Evolutionary conservation across 768 basidiomycete species (phyloP).

Genomic region (Kwoniella sp.): DNA sequence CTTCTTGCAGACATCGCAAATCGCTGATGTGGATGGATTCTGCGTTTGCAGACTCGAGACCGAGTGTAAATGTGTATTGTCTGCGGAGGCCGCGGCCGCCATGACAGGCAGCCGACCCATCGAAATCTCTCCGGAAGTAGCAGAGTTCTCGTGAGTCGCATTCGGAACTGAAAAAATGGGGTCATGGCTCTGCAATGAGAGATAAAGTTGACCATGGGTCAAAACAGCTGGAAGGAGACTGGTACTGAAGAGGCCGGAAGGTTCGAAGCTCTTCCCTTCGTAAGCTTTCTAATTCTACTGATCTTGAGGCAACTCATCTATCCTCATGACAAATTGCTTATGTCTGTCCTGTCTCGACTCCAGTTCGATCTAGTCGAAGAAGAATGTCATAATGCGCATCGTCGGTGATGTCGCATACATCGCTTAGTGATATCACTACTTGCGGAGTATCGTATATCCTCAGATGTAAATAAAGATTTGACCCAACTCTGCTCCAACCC

Average conservation of each 20-base stretch:
- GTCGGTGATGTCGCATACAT: background rate
- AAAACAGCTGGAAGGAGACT: conserved; percentile 22
- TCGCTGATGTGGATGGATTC: too few species aligned
- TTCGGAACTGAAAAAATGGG: too few species aligned
- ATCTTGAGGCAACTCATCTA: too few species aligned
- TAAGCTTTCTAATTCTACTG: too few species aligned
- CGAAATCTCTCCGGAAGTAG: conserved; percentile 20
- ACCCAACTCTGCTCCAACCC: too few species aligned
- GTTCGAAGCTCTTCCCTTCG: conserved; percentile 27
- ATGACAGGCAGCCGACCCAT: conserved; percentile 21
- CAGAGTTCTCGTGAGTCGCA: conserved; percentile 32
- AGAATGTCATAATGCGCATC: conserved; percentile 18
- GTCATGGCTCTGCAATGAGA: too few species aligned
- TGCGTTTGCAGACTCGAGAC: conserved; percentile 32
- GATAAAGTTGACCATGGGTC: too few species aligned
- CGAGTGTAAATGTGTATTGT: conserved; percentile 25
- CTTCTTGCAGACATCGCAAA: too few species aligned
- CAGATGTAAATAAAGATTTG: too few species aligned
- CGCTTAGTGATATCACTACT: too few species aligned
- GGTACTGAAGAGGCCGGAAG: conserved; percentile 30
- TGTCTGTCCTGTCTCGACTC: too few species aligned
- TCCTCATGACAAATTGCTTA: background rate
- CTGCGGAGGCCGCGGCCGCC: conserved; percentile 28
- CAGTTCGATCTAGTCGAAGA: conserved; percentile 34
- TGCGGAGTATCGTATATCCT: too few species aligned